Percentiles rank a stretch among this genome's conserved stretches.
Conservation (phyloP, 768 basidiomycete genomes). For the Gloeophyllum trabeum region DNA sequence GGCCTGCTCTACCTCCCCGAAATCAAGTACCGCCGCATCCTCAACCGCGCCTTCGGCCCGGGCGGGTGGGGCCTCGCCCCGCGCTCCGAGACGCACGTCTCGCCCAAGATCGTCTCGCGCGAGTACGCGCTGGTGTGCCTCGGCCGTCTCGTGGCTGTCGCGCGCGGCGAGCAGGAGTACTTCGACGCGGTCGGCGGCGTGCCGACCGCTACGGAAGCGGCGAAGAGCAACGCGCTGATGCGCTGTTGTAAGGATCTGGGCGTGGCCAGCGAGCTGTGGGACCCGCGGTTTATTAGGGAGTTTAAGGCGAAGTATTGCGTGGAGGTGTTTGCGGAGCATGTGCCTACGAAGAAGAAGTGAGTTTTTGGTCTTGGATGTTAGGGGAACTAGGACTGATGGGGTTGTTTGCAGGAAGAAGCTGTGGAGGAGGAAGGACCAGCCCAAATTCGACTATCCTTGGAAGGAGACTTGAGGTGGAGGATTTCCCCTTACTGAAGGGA, state of each 20-base stretch:
- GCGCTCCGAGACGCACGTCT: slow-evolving; percentile 83
- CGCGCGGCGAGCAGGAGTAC: slow-evolving; percentile 94
- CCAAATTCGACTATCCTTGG: slow-evolving; percentile 82
- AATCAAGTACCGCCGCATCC: slow-evolving; percentile 87
- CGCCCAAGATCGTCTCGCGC: slow-evolving; percentile 77
- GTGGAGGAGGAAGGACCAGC: slow-evolving; percentile 81
- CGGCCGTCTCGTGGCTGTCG: slow-evolving; percentile 80
- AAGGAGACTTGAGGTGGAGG: no score
- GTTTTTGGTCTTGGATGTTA: slow-evolving; percentile 17
- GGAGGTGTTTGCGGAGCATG: slow-evolving; percentile 80
- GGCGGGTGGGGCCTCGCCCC: slow-evolving; percentile 97
- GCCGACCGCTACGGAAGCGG: slow-evolving; percentile 88
- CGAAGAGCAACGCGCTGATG: slow-evolving; percentile 96
- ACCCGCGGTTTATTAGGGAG: slow-evolving; percentile 88
- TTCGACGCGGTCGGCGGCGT: slow-evolving; percentile 87
- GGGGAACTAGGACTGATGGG: slow-evolving; percentile 1
- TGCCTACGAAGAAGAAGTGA: slow-evolving; percentile 84
- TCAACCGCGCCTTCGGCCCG: slow-evolving; percentile 92
- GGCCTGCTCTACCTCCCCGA: slow-evolving; percentile 93
- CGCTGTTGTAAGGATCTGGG: slow-evolving; percentile 96
- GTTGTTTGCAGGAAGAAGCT: slow-evolving; percentile 62
- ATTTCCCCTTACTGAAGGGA: no score
- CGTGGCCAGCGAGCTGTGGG: slow-evolving; percentile 95
- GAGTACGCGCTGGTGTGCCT: slow-evolving; percentile 94
- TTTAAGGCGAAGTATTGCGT: slow-evolving; percentile 80